Evolutionary conservation across 225 moss, liverwort and hornwort genomes (phyloP).

Genomic region (Takakia lepidozioides): DNA sequence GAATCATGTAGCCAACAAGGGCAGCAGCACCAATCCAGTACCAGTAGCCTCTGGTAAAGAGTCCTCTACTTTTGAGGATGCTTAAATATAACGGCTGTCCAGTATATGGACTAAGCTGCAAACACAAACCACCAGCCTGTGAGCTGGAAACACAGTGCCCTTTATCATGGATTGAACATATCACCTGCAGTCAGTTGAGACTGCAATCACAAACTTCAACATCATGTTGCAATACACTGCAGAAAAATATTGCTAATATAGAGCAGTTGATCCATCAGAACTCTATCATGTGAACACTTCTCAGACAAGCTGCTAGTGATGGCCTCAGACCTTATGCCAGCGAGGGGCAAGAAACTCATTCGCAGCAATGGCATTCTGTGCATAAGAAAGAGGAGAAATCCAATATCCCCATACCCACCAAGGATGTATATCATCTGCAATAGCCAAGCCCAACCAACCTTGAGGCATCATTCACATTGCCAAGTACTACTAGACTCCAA

Average conservation of each 20-base stretch:
- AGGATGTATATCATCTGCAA: conserved; percentile 60
- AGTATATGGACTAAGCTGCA: conserved; percentile 30
- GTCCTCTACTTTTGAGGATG: conserved; percentile 51
- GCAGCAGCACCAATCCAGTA: conserved; percentile 70
- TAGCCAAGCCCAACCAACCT: background rate
- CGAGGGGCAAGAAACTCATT: conserved; percentile 85
- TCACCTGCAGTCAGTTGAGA: no score
- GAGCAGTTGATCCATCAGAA: no score
- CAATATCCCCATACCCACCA: conserved; percentile 99
- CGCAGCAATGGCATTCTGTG: conserved; percentile 76
- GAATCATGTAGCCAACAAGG: conserved; percentile 40
- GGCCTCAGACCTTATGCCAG: conserved; percentile 82
- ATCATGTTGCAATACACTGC: no score
- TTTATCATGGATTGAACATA: no score
- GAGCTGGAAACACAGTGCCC: no score
- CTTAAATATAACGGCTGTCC: conserved; percentile 29
- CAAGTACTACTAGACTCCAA: no score
- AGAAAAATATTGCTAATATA: no score
- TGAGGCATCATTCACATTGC: no score
- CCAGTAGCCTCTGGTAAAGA: conserved; percentile 76
- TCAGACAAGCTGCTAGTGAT: no score
- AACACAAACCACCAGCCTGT: conserved; percentile 7
- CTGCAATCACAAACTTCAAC: no score
- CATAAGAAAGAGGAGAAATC: conserved; percentile 84
- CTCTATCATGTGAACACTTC: no score